A percentile compares a stretch with the other conserved stretches of the same genome.
These are phyloP conservation scores for Euphorbia lathyris DNA, from an alignment of 345 rosid species.

Conservation along the genomic window DNA sequence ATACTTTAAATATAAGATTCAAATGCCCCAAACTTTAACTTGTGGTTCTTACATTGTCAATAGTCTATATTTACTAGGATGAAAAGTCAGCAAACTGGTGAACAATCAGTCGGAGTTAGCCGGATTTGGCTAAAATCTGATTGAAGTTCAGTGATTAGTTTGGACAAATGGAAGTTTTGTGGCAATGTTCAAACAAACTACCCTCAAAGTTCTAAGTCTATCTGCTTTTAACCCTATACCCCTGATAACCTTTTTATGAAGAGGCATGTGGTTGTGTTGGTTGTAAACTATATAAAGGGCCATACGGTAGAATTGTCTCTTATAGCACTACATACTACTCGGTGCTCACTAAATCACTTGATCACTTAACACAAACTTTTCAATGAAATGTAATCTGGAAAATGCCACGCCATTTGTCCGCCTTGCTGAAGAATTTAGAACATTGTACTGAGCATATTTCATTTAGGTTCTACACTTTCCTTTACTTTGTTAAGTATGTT, in stretches of 20 bases:
- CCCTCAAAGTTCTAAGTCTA: not conserved
- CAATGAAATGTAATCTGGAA: not conserved
- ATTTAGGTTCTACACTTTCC: not conserved
- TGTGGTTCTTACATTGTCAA: too few relatives aligned
- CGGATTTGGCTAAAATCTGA: not conserved
- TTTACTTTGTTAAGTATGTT: not conserved
- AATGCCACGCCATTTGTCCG: not conserved
- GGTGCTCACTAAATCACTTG: not conserved
- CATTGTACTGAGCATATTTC: not conserved
- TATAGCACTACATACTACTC: not conserved
- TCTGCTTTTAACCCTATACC: not conserved
- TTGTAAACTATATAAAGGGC: not conserved
- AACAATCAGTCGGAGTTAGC: not conserved
- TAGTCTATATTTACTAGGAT: not conserved
- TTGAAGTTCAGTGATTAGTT: not conserved
- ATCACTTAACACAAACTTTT: conserved; percentile 4
- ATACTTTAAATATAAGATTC: too few relatives aligned
- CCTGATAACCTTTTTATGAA: not conserved
- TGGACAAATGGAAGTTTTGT: not conserved
- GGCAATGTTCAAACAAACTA: not conserved
- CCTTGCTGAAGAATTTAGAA: not conserved
- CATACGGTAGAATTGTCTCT: not conserved
- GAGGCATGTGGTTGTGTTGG: not conserved
- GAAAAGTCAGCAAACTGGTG: not conserved
- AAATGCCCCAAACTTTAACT: too few relatives aligned